Percentiles rank a stretch among this genome's conserved stretches.
Conservation (phyloP, 2,329 filamentous ascomycete species). For the Talaromyces sp. region DNA sequence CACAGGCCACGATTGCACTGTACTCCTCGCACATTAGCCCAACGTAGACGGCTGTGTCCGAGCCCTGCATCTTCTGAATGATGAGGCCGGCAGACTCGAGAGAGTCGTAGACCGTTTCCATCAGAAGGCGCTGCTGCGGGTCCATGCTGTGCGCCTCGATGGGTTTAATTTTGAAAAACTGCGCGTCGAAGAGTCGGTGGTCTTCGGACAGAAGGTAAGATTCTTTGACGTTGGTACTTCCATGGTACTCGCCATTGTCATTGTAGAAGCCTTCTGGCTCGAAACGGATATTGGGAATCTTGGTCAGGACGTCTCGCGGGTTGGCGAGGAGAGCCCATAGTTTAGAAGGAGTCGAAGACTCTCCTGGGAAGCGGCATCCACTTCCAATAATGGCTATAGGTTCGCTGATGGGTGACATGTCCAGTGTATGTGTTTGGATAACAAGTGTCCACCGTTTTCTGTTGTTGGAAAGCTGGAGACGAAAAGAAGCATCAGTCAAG, state of each 20-base stretch:
- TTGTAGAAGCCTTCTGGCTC: constrained; percentile 16
- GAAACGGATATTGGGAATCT: neutral
- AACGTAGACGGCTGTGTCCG: constrained; percentile 24
- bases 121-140: constrained; percentile 22
- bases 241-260: neutral
- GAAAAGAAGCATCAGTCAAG: too few species aligned
- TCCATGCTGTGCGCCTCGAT: constrained; percentile 7
- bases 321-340: constrained; percentile 15
- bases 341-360: neutral
- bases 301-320: constrained; percentile 7
- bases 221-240: constrained; percentile 14
- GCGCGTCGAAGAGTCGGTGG: constrained; percentile 25
- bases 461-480: too few species aligned
- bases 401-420: too few species aligned
- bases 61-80: constrained; percentile 20
- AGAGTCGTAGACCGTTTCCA: constrained; percentile 35
- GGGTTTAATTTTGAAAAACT: constrained; percentile 18
- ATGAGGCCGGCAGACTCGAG: constrained; percentile 19
- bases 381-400: constrained; percentile 15
- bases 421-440: too few species aligned
- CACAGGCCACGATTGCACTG: constrained; percentile 15
- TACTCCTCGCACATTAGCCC: constrained; percentile 24
- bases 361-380: constrained; percentile 13
- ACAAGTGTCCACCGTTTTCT: too few species aligned
- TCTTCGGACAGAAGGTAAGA: constrained; percentile 18